Evolutionary conservation across 1,284 basidiomycete species (phyloP).

Genomic region (Cutaneotrichosporon sp.): DNA sequence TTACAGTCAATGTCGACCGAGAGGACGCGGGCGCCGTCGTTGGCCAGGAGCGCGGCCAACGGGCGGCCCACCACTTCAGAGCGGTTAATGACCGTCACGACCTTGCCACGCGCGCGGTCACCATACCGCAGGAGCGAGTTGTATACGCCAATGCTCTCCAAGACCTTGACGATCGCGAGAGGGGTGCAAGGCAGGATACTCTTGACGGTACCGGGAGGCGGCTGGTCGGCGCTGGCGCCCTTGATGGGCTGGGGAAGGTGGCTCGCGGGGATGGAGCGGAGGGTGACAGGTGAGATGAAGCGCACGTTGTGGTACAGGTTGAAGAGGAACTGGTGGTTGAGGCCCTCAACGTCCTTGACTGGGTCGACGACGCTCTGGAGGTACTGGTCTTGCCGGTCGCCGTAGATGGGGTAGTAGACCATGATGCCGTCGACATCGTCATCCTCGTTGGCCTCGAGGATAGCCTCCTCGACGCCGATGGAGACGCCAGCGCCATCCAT

Average conservation of each 20-base stretch:
- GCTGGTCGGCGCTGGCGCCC: constrained; percentile 47
- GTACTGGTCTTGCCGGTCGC: constrained; percentile 80
- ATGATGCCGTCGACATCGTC: constrained; percentile 87
- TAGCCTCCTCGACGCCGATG: constrained; percentile 86
- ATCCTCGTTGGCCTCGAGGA: constrained; percentile 91
- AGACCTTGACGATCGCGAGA: constrained; percentile 89
- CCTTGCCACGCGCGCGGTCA: constrained; percentile 71
- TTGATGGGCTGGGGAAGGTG: constrained; percentile 35
- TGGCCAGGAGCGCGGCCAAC: constrained; percentile 81
- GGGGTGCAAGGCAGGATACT: constrained; percentile 94
- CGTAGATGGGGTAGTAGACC: constrained; percentile 95
- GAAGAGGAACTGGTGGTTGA: constrained; percentile 94
- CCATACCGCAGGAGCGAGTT: constrained; percentile 89
- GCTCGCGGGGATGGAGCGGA: constrained; percentile 48
- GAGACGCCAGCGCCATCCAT: constrained; percentile 57
- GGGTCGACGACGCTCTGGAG: constrained; percentile 78
- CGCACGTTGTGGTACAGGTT: constrained; percentile 95
- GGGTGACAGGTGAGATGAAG: constrained; percentile 55
- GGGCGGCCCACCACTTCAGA: constrained; percentile 87
- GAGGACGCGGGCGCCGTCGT: constrained; percentile 89
- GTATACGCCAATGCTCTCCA: constrained; percentile 89
- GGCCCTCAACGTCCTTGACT: constrained; percentile 94
- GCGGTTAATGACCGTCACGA: constrained; percentile 39
- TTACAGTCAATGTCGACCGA: constrained; percentile 85
- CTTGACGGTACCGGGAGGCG: constrained; percentile 60